Evolutionary conservation across 257 asterid genomes (phyloP).

Genomic region (Jacaranda copaia): DNA sequence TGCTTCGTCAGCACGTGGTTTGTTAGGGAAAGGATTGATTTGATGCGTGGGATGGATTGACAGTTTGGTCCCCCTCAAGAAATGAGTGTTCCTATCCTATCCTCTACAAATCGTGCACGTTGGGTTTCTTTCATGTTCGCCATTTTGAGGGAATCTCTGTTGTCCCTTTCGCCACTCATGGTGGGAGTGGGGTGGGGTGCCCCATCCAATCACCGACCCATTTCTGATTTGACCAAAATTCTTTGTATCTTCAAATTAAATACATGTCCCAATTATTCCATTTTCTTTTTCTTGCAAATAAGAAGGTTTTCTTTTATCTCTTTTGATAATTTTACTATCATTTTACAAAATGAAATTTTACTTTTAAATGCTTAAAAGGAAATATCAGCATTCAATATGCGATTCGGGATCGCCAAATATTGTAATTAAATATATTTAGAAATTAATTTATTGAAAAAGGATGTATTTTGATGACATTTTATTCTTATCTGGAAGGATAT

Average conservation of each 20-base stretch:
- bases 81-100: conserved; percentile 24
- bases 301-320: too few species aligned
- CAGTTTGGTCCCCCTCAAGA: conserved; percentile 53
- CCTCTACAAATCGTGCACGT: conserved; percentile 43
- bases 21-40: conserved; percentile 27
- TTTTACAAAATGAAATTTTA: too few species aligned
- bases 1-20: conserved; percentile 48
- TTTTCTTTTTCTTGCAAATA: too few species aligned
- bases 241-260: neutral
- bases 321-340: neutral
- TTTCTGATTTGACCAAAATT: conserved; percentile 35
- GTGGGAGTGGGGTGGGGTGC: conserved; percentile 28
- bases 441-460: too few species aligned
- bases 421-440: too few species aligned
- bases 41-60: conserved; percentile 40
- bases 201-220: conserved; percentile 1
- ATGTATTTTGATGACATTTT: too few species aligned
- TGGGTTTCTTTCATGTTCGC: conserved; percentile 48
- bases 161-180: conserved; percentile 36
- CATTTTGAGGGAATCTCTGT: conserved; percentile 49
- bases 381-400: too few species aligned
- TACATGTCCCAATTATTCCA: too few species aligned
- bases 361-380: neutral
- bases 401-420: too few species aligned
- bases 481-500: too few species aligned